phyloP scores from a whole-genome alignment of 2,329 filamentous ascomycete genomes.

The Aschersonia sp. region DNA sequence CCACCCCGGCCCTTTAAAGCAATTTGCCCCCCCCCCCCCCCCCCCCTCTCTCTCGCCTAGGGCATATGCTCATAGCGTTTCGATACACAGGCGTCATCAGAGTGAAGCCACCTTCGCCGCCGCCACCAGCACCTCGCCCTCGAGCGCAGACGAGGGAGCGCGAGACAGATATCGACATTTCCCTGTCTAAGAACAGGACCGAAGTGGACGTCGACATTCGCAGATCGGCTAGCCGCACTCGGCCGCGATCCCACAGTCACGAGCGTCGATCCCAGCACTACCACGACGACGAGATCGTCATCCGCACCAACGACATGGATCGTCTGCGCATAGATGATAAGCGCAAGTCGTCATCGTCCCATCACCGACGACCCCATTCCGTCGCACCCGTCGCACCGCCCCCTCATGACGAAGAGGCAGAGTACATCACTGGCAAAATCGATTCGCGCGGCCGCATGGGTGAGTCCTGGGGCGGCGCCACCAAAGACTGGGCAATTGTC shows the following conservation, averaged over 20 bases:
- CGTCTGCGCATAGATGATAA: constrained; percentile 29
- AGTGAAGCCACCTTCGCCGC: constrained; percentile 27
- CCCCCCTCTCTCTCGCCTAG: no score
- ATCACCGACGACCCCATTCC: constrained; percentile 35
- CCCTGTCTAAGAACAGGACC: constrained; percentile 35
- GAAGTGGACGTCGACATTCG: constrained; percentile 46
- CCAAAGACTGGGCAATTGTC: constrained; percentile 65
- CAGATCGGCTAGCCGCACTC: constrained; percentile 15
- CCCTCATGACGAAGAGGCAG: constrained; percentile 42
- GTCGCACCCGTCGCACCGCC: constrained; percentile 25
- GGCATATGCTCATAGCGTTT: no score
- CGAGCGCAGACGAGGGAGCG: constrained; percentile 16
- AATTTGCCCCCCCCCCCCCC: no score
- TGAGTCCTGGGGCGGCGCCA: constrained; percentile 60
- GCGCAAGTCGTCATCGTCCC: constrained; percentile 7
- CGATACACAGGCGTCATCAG: constrained; percentile 26
- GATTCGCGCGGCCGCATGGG: constrained; percentile 50
- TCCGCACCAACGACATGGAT: constrained; percentile 38
- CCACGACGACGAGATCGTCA: constrained; percentile 51
- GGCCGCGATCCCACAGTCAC: constrained; percentile 17
- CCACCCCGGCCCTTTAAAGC: no score
- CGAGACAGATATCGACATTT: constrained; percentile 45
- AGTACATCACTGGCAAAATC: constrained; percentile 42
- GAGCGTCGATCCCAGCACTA: constrained; percentile 23
- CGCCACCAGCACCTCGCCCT: constrained; percentile 28